phyloP scores from a whole-genome alignment of 768 basidiomycete genomes.

The Macrocybe gigantea region DNA sequence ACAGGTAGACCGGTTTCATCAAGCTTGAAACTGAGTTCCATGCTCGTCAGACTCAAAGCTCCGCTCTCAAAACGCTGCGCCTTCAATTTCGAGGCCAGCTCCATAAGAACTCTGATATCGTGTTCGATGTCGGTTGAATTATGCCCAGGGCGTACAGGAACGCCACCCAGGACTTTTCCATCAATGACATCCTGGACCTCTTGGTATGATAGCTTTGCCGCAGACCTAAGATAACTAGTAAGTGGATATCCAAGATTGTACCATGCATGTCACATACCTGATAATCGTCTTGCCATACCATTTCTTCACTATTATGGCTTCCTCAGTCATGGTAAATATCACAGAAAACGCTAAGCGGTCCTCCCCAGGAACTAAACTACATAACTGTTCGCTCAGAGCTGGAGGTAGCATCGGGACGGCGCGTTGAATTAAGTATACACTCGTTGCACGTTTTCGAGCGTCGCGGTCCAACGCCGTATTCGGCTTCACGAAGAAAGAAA shows the following conservation, averaged over 20 bases:
- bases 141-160: conserved; percentile 54
- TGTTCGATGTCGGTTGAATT: conserved; percentile 54
- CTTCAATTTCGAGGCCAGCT: conserved; percentile 68
- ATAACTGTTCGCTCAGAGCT: conserved; percentile 86
- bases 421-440: conserved; percentile 94
- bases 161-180: conserved; percentile 51
- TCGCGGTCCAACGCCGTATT: conserved; percentile 98
- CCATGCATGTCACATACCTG: conserved; percentile 42
- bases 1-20: conserved; percentile 74
- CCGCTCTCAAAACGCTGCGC: conserved; percentile 74
- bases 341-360: conserved; percentile 92
- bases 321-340: conserved; percentile 78
- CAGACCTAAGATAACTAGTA: conserved; percentile 47
- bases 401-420: conserved; percentile 97
- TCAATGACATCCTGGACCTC: conserved; percentile 82
- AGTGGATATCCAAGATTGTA: neutral
- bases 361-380: conserved; percentile 82
- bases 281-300: conserved; percentile 94
- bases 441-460: conserved; percentile 94
- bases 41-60: conserved; percentile 63
- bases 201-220: conserved; percentile 77
- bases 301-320: conserved; percentile 78
- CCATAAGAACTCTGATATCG: conserved; percentile 68
- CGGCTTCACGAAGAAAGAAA: conserved; percentile 90
- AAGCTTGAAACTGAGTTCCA: conserved; percentile 69